Percentiles rank a stretch among this genome's conserved stretches.
phyloP scores from a whole-genome alignment of 1,284 basidiomycete genomes.

The Ustilago loliicola region DNA sequence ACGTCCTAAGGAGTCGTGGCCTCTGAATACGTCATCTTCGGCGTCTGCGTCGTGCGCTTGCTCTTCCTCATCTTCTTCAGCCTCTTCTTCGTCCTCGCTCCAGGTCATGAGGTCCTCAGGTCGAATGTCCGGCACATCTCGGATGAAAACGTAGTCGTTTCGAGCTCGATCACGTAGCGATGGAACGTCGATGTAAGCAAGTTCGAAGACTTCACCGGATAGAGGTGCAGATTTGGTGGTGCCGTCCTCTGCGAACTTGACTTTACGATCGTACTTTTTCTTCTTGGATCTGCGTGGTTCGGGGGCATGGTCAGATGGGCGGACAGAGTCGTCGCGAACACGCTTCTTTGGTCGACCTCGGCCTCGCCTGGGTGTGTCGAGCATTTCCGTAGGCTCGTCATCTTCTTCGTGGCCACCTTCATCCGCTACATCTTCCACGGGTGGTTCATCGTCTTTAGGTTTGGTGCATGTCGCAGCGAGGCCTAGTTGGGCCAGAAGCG shows the following conservation, averaged over 20 bases:
- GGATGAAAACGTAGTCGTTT: constrained; percentile 43
- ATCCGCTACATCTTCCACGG: neutral
- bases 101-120: constrained; percentile 33
- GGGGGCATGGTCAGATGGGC: neutral
- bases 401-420: constrained; percentile 1
- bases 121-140: constrained; percentile 39
- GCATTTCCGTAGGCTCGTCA: constrained; percentile 5
- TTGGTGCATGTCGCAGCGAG: constrained; percentile 18
- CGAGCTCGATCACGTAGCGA: constrained; percentile 36
- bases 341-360: constrained; percentile 30
- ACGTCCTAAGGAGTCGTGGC: constrained; percentile 17
- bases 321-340: constrained; percentile 6
- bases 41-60: constrained; percentile 5
- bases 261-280: constrained; percentile 41
- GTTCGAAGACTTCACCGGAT: constrained; percentile 27
- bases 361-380: constrained; percentile 12
- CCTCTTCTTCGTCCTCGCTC: constrained; percentile 41
- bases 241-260: constrained; percentile 47
- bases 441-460: neutral
- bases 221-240: constrained; percentile 41
- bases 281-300: constrained; percentile 14
- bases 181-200: constrained; percentile 40
- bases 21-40: constrained; percentile 1
- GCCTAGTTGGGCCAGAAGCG: constrained; percentile 42
- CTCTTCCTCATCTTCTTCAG: constrained; percentile 23